These are phyloP conservation scores for Candida mesenterica DNA, from an alignment of 1,139 yeast species.

Conservation along the genomic window DNA sequence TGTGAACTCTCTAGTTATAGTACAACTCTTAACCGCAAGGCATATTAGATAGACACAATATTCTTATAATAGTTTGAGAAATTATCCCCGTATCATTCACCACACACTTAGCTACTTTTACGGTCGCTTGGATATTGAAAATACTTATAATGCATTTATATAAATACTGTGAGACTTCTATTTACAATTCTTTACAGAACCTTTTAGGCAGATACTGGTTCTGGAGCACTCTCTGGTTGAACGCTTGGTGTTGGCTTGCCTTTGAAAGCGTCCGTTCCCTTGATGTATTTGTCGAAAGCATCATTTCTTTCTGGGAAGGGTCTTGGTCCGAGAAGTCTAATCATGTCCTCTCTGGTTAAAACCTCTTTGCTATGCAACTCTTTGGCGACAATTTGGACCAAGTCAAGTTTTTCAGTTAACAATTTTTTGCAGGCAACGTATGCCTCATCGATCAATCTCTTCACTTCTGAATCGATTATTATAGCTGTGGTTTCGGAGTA, in stretches of 20 bases:
- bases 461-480: slow-evolving; percentile 64
- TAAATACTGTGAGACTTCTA: slow-evolving; percentile 1
- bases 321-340: slow-evolving; percentile 66
- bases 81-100: too few relatives aligned
- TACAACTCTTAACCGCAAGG: too few relatives aligned
- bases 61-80: too few relatives aligned
- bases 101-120: too few relatives aligned
- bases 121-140: background rate
- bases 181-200: slow-evolving; percentile 3
- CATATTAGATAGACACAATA: too few relatives aligned
- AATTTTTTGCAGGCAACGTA: slow-evolving; percentile 53
- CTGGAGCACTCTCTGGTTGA: background rate
- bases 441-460: slow-evolving; percentile 55
- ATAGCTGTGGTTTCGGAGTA: slow-evolving; percentile 71
- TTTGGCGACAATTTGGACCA: slow-evolving; percentile 69
- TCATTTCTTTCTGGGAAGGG: slow-evolving; percentile 78
- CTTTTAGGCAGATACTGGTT: too few relatives aligned
- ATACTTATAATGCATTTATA: background rate
- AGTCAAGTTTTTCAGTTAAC: slow-evolving; percentile 55
- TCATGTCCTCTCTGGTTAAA: slow-evolving; percentile 79
- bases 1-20: too few relatives aligned
- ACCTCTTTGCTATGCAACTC: slow-evolving; percentile 68
- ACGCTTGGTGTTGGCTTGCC: slow-evolving; percentile 15
- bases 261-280: slow-evolving; percentile 38
- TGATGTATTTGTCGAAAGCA: slow-evolving; percentile 75